A percentile compares a stretch with the other conserved stretches of the same genome.
phyloP scores from a whole-genome alignment of 73 alveolate species.

The Blepharisma japonicum region DNA sequence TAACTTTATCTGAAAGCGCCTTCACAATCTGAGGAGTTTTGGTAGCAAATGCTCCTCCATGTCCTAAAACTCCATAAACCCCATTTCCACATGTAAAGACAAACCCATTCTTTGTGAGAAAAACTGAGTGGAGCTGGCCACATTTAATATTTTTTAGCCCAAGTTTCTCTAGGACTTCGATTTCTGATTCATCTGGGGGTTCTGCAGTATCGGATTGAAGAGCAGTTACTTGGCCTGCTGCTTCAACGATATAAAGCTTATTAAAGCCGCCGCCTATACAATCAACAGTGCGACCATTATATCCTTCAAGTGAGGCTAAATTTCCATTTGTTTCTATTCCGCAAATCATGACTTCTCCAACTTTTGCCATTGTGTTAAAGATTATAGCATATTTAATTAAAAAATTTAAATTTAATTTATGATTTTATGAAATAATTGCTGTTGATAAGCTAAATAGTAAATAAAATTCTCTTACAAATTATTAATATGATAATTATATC shows the following conservation, averaged over 20 bases:
- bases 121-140: slow-evolving; percentile 79
- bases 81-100: slow-evolving; percentile 91
- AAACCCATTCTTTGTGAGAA: slow-evolving; percentile 91
- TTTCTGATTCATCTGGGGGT: slow-evolving; percentile 31
- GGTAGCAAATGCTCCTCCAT: slow-evolving; percentile 89
- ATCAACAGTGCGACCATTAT: slow-evolving; percentile 82
- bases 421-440: too few relatives aligned
- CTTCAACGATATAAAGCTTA: slow-evolving; percentile 80
- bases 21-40: slow-evolving; percentile 75
- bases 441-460: too few relatives aligned
- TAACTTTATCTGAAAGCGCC: slow-evolving; percentile 81
- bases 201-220: background rate
- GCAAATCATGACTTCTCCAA: slow-evolving; percentile 90
- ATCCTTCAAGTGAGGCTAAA: slow-evolving; percentile 69
- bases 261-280: slow-evolving; percentile 92
- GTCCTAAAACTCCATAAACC: slow-evolving; percentile 91
- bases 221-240: slow-evolving; percentile 27
- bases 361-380: slow-evolving; percentile 35
- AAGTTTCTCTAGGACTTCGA: slow-evolving; percentile 55
- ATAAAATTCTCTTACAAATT: too few relatives aligned
- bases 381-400: too few relatives aligned
- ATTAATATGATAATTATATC: background rate
- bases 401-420: too few relatives aligned
- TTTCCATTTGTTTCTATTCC: slow-evolving; percentile 68
- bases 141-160: slow-evolving; percentile 57